Conservation (phyloP, 2,329 filamentous ascomycete species). For the Aspergillus pseudoviridinutans region DNA sequence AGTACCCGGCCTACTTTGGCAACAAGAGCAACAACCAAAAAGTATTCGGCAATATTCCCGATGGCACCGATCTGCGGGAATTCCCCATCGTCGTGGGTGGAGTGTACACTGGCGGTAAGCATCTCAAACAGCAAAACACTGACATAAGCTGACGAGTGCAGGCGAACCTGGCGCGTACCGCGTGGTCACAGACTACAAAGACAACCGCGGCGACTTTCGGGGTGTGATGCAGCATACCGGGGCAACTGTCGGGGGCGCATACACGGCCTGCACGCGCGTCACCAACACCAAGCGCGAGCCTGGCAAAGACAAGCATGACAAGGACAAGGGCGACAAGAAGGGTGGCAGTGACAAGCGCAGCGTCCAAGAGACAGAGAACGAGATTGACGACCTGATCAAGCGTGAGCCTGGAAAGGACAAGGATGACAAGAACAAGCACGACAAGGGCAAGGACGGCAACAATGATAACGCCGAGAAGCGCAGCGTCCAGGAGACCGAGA, state of each 20-base stretch:
- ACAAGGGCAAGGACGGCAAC: neutral
- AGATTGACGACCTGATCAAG: neutral
- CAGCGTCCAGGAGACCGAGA: neutral
- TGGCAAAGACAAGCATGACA: neutral
- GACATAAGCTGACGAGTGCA: constrained; percentile 3
- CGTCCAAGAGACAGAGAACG: too few species aligned
- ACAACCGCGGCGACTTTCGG: constrained; percentile 9
- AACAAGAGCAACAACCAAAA: constrained; percentile 8
- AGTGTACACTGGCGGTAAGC: constrained; percentile 6
- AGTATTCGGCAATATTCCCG: constrained; percentile 8
- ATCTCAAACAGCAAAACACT: neutral
- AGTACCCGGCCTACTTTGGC: constrained; percentile 8
- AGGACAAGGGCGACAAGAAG: neutral
- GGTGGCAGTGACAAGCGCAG: too few species aligned
- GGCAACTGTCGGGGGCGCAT: constrained; percentile 7
- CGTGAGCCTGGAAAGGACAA: neutral
- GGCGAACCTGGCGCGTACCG: constrained; percentile 6
- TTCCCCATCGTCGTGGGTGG: constrained; percentile 9
- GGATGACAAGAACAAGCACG: constrained; percentile 1
- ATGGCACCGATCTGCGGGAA: constrained; percentile 8
- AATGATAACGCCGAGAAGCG: neutral
- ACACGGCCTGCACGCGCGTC: constrained; percentile 8
- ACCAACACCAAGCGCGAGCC: constrained; percentile 1
- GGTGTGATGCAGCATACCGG: constrained; percentile 14
- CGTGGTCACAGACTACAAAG: constrained; percentile 12